These are phyloP conservation scores for Henckelia pumila DNA, from an alignment of 257 asterid species.

Conservation along the genomic window DNA sequence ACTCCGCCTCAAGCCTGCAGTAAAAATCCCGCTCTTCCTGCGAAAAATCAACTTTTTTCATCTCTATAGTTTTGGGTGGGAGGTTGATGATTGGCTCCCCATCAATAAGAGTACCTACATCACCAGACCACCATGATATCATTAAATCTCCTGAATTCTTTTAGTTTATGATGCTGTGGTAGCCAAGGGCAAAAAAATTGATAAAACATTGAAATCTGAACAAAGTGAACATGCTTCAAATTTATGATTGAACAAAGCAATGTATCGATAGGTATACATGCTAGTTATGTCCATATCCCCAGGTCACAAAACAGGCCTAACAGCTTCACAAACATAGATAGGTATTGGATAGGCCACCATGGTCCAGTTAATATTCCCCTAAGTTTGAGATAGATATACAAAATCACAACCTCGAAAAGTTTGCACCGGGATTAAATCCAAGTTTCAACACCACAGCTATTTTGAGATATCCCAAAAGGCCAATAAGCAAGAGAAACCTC, in stretches of 20 bases:
- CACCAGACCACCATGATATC: conserved; percentile 19
- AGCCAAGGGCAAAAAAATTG: background rate
- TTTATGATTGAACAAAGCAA: background rate
- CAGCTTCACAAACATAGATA: background rate
- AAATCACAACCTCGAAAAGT: background rate
- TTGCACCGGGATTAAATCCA: background rate
- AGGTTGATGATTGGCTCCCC: conserved; percentile 88
- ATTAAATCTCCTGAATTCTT: conserved; percentile 26
- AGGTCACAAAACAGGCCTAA: conserved; percentile 1
- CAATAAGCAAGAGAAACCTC: background rate
- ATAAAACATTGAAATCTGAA: conserved; percentile 8
- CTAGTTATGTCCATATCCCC: background rate
- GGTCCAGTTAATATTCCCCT: background rate
- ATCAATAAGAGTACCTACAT: conserved; percentile 71
- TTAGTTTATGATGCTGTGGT: background rate
- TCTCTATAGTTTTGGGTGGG: conserved; percentile 77
- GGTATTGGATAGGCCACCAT: background rate
- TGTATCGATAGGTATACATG: background rate
- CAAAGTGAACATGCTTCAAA: conserved; percentile 1
- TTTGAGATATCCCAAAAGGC: background rate
- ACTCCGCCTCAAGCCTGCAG: conserved; percentile 79
- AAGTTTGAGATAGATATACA: background rate
- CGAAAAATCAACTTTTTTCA: conserved; percentile 81
- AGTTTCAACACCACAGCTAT: background rate
- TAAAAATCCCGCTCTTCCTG: conserved; percentile 80